Evolutionary conservation across 352 stramenopile species (phyloP), one percentile per base, ranked within the genome.

Genomic region (Globisporangium parvum): DNA sequence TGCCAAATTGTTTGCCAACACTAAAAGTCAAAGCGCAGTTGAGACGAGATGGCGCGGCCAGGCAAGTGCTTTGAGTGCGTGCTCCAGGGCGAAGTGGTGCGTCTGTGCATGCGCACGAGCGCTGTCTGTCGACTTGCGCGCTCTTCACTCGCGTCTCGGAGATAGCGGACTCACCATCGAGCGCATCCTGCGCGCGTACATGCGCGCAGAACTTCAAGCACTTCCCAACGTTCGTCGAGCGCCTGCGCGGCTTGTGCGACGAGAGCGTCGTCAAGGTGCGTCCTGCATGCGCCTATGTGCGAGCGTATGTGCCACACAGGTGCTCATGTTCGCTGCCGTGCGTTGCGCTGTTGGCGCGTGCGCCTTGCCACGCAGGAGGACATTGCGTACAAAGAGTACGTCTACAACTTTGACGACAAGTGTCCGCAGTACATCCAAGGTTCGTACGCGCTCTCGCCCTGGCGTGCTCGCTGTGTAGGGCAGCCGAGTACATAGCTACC

Each of bases 341-440:
- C 42, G 18, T 57, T 21, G 10, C 20, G 37, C 24, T 51, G 17
- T n/a, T n/a, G n/a, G n/a, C n/a, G n/a, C n/a, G n/a, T n/a, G n/a
- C n/a, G n/a, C n/a, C n/a, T n/a, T n/a, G n/a, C n/a, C n/a, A 2
- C 26, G 15, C 51, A 88, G 77, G 83, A 93, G 58, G 78, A 93
- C 35, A 91, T 93, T 26, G 81, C 82, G 57, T 93, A 84, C 76
- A 93, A 93, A 62, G 83, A 93, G 57, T 93, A 93, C 63, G 80
- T 93, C 26, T 93, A 91, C 76, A 91, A 91, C 64, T 91, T 93
- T 55, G 83, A 93, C 55, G 83, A 89, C 63, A 88, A 91, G 63
- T 91, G 80, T 53, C 83, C 83, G 54, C 81, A 91, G 69, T 91
- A 91, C 58, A 91, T 91, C 48, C 77, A 89, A 70, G 80, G 71